phyloP scores from a whole-genome alignment of 352 stramenopile genomes.

The Globisporangium paddicum region DNA sequence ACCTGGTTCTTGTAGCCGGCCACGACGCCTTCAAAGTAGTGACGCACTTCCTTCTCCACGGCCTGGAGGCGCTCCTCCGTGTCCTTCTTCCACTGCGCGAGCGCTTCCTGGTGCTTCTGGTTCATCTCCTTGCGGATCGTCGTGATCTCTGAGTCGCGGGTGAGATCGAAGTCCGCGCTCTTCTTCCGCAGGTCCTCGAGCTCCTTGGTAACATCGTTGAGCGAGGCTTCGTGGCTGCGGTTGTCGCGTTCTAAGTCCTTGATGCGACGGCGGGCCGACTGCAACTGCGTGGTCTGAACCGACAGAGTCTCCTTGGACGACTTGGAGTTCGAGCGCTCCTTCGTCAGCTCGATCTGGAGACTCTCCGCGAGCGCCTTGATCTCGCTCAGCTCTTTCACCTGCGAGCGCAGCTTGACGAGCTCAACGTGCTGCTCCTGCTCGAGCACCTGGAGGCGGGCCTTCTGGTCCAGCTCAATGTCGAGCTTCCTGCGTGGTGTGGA shows the following conservation, averaged over 20 bases:
- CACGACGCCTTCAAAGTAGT: constrained; percentile 62
- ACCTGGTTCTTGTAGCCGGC: constrained; percentile 52
- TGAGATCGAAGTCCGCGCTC: constrained; percentile 64
- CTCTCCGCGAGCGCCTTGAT: constrained; percentile 49
- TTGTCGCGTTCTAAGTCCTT: constrained; percentile 75
- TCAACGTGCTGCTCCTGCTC: constrained; percentile 80
- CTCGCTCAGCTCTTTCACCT: constrained; percentile 66
- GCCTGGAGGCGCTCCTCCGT: constrained; percentile 60
- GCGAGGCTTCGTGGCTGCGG: constrained; percentile 31
- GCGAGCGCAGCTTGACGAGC: constrained; percentile 63
- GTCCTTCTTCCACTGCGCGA: constrained; percentile 77
- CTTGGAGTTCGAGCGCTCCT: constrained; percentile 56
- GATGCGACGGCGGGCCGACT: constrained; percentile 51
- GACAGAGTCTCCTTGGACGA: constrained; percentile 78
- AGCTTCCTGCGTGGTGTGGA: constrained; percentile 36
- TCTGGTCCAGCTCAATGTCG: constrained; percentile 71
- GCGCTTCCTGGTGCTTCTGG: constrained; percentile 63
- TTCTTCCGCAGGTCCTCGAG: constrained; percentile 73
- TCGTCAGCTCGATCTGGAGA: constrained; percentile 42
- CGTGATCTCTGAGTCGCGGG: constrained; percentile 61
- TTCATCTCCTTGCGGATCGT: constrained; percentile 75
- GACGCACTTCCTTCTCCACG: constrained; percentile 72
- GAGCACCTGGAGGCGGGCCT: constrained; percentile 60
- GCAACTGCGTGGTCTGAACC: constrained; percentile 60
- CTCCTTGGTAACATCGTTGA: constrained; percentile 62